A percentile compares a stretch with the other conserved stretches of the same genome.
Conservation (phyloP, 768 basidiomycete species). For the Boletus barrowsii region DNA sequence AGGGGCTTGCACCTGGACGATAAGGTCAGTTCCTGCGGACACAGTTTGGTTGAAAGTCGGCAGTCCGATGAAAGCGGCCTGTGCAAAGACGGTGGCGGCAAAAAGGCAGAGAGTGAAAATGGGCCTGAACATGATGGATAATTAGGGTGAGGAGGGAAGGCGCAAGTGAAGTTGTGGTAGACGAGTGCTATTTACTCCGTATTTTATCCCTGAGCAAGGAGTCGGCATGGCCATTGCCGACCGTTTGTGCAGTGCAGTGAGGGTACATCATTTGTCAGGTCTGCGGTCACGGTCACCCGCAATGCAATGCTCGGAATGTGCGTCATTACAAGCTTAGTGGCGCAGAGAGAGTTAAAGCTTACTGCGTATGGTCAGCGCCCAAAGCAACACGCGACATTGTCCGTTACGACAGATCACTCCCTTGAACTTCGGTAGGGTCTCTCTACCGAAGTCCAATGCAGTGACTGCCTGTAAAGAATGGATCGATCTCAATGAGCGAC, state of each 20-base stretch:
- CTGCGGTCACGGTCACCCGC: slow-evolving; percentile 1
- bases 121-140: slow-evolving; percentile 15
- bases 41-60: slow-evolving; percentile 34
- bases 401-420: no score
- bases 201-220: slow-evolving; percentile 7
- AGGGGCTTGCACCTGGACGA: slow-evolving; percentile 46
- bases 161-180: background rate
- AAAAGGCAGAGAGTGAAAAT: slow-evolving; percentile 26
- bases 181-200: background rate
- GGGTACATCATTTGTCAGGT: background rate
- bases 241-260: background rate
- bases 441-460: no score
- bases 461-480: no score
- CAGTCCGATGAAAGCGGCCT: slow-evolving; percentile 38
- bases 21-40: slow-evolving; percentile 36
- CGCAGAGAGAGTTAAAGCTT: no score
- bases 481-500: no score
- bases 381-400: no score
- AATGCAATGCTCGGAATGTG: background rate
- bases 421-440: no score
- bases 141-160: background rate
- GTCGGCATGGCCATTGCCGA: slow-evolving; percentile 1
- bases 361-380: no score
- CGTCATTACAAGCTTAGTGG: no score
- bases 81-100: slow-evolving; percentile 38